phyloP scores from a whole-genome alignment of 345 rosid species.

The Gossypium herbaceum region DNA sequence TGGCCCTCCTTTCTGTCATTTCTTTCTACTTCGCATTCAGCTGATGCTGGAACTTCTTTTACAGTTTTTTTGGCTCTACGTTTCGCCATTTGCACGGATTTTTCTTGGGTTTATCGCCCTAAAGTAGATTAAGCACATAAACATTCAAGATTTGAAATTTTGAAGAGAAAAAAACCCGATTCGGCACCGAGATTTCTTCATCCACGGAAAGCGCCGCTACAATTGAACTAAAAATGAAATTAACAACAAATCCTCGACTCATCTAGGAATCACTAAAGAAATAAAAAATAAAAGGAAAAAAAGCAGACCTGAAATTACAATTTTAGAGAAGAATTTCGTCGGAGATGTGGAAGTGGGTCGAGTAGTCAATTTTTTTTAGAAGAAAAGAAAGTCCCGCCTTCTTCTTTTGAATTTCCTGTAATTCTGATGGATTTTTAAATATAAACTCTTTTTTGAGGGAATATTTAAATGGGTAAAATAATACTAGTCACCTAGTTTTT shows the following conservation, averaged over 20 bases:
- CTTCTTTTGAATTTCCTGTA: conserved; percentile 4
- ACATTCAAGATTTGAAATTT: not conserved
- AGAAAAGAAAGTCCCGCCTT: conserved; percentile 1
- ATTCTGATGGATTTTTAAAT: not conserved
- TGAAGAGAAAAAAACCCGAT: not conserved
- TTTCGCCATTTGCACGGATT: conserved; percentile 5
- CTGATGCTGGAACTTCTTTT: conserved; percentile 7
- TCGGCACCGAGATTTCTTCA: not conserved
- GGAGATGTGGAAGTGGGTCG: not conserved
- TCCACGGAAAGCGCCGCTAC: not conserved
- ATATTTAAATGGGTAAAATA: too few species aligned
- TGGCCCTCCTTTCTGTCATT: not conserved
- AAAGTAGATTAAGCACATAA: not conserved
- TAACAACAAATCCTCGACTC: not conserved
- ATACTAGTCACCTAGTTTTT: too few species aligned
- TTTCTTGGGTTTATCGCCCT: not conserved
- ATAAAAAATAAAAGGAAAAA: too few species aligned
- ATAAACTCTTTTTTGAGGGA: too few species aligned
- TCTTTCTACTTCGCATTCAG: not conserved
- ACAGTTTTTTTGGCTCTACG: conserved; percentile 17
- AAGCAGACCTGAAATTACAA: not conserved
- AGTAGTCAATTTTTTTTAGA: not conserved
- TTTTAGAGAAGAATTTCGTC: not conserved
- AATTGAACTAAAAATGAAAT: not conserved
- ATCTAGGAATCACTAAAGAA: not conserved